Evolutionary conservation across 768 basidiomycete genomes (phyloP).

Genomic region (Suillus subaureus): DNA sequence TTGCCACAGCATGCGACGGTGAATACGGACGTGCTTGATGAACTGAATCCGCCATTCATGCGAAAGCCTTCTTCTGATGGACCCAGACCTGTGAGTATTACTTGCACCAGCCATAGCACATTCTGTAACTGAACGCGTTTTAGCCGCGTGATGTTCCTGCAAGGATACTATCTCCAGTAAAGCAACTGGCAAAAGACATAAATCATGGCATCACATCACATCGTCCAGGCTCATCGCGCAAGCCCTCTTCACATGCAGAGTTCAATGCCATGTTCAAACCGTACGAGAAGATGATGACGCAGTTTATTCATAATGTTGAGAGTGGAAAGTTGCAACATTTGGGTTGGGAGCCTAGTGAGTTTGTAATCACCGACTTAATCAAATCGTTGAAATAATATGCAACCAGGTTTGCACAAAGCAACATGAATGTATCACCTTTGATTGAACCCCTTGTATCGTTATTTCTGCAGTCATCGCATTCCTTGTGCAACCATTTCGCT

Average conservation of each 20-base stretch:
- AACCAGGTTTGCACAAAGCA: constrained; percentile 4
- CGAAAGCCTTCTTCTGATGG: neutral
- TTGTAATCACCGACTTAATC: neutral
- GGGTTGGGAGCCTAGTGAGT: constrained; percentile 32
- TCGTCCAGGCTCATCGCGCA: neutral
- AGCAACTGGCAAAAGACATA: constrained; percentile 17
- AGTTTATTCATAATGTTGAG: constrained; percentile 23
- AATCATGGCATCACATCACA: constrained; percentile 13
- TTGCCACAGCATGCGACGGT: neutral
- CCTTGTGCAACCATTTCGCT: neutral
- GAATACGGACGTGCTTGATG: constrained; percentile 3
- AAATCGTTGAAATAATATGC: neutral
- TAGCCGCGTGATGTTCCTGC: neutral
- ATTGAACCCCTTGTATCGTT: neutral
- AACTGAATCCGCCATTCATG: neutral
- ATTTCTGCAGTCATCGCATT: neutral
- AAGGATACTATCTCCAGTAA: neutral
- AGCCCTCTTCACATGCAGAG: constrained; percentile 25
- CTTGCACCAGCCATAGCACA: neutral
- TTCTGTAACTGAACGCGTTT: neutral
- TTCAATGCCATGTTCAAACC: constrained; percentile 22
- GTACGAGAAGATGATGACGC: constrained; percentile 21
- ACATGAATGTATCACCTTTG: constrained; percentile 1
- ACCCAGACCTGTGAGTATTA: constrained; percentile 4
- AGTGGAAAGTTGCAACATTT: constrained; percentile 23